Evolutionary conservation across 2,329 filamentous ascomycete species (phyloP).

Genomic region (Bisporella sp.): DNA sequence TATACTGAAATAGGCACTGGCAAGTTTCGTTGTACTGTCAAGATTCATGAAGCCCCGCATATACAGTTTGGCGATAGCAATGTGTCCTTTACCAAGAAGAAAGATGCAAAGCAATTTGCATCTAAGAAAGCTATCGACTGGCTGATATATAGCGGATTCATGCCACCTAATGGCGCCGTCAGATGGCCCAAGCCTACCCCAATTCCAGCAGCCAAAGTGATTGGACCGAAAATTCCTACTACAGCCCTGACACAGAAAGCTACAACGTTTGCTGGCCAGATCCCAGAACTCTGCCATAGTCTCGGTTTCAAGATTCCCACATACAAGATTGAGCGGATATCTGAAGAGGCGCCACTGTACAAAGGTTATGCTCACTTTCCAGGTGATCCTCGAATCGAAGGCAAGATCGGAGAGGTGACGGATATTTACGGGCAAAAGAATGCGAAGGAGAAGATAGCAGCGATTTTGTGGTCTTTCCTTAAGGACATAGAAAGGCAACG

Average conservation of each 20-base stretch:
- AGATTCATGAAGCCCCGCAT: slow-evolving; percentile 15
- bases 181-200: slow-evolving; percentile 18
- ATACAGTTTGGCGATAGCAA: slow-evolving; percentile 11
- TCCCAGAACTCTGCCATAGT: slow-evolving; percentile 16
- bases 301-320: slow-evolving; percentile 20
- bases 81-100: slow-evolving; percentile 21
- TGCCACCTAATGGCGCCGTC: slow-evolving; percentile 20
- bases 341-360: slow-evolving; percentile 13
- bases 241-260: background rate
- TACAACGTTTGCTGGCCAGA: slow-evolving; percentile 10
- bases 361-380: slow-evolving; percentile 22
- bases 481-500: slow-evolving; percentile 27
- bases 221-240: background rate
- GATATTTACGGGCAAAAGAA: slow-evolving; percentile 40
- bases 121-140: slow-evolving; percentile 26
- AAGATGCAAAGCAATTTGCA: slow-evolving; percentile 24
- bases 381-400: slow-evolving; percentile 21
- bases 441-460: slow-evolving; percentile 41
- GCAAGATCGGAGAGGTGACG: slow-evolving; percentile 33
- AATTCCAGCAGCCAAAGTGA: background rate
- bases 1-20: background rate
- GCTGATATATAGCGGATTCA: slow-evolving; percentile 21
- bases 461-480: slow-evolving; percentile 32
- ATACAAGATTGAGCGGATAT: slow-evolving; percentile 16
- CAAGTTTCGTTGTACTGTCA: slow-evolving; percentile 10